Conservation (phyloP, 371 early-diverging fungal genomes). For the Coemansia sp. region DNA sequence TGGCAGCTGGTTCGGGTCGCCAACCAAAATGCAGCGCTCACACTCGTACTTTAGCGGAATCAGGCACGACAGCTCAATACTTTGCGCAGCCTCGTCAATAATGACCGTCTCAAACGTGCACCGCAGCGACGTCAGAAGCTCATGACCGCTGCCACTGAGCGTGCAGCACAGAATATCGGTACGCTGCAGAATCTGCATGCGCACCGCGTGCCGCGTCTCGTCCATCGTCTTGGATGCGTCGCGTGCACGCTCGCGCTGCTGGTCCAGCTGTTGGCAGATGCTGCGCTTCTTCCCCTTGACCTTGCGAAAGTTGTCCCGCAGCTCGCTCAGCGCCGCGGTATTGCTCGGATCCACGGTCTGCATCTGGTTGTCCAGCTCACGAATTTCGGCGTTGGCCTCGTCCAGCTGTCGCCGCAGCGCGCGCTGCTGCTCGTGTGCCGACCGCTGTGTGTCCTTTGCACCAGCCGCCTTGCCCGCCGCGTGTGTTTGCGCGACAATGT, state of each 20-base stretch:
- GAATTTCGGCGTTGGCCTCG: slow-evolving; percentile 55
- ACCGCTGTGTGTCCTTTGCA: slow-evolving; percentile 33
- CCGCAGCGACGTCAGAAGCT: slow-evolving; percentile 63
- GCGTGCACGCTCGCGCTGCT: slow-evolving; percentile 39
- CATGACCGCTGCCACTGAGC: slow-evolving; percentile 86
- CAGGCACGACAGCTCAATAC: slow-evolving; percentile 85
- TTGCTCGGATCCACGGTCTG: slow-evolving; percentile 40
- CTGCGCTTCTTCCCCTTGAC: slow-evolving; percentile 39
- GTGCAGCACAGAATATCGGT: slow-evolving; percentile 82
- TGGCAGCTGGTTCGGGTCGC: slow-evolving; percentile 97
- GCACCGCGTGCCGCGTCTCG: slow-evolving; percentile 54
- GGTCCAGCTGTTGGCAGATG: slow-evolving; percentile 43
- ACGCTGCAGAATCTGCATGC: slow-evolving; percentile 66
- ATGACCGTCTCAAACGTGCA: slow-evolving; percentile 80
- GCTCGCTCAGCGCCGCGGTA: slow-evolving; percentile 16
- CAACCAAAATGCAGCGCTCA: slow-evolving; percentile 88
- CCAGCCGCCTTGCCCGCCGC: slow-evolving; percentile 14
- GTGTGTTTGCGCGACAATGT: slow-evolving; percentile 14
- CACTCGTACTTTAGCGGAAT: slow-evolving; percentile 90
- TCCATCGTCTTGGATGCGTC: slow-evolving; percentile 49
- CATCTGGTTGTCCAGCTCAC: slow-evolving; percentile 57
- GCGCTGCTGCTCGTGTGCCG: slow-evolving; percentile 29
- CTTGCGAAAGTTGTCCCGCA: slow-evolving; percentile 31
- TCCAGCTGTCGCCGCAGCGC: slow-evolving; percentile 46
- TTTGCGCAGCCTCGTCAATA: slow-evolving; percentile 98